Evolutionary conservation across 257 asterid species (phyloP), one percentile per base, ranked within the genome.

Genomic region (Schizonepeta tenuifolia): DNA sequence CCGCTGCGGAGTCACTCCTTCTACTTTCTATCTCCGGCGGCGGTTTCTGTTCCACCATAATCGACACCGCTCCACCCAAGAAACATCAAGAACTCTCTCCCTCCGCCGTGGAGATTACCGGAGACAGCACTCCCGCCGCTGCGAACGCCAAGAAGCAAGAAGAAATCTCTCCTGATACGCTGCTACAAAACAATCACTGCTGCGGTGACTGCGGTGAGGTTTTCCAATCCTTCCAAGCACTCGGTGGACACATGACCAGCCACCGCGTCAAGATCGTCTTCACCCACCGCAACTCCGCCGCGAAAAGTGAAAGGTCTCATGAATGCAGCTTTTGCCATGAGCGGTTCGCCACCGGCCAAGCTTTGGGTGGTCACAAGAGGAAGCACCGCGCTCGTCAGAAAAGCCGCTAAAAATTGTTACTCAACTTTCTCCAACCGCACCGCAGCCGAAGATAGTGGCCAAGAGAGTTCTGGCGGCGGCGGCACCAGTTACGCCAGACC

Each of bases 331-430:
- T 0, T 12, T 61, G 67, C 67, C 49, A 61, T 1, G 31, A 35
- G 49, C 18, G 5, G 4, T 61, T 61, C 67, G 6, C 26, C n/a
- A 15, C 28, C 50, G 67, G 67, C 5, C 67, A 61, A 50, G 67
- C 67, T 3, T 17, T 61, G 67, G 67, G 67, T 4, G 67, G 67
- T 0, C 67, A 61, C 31, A 61, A n/a, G 31, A 6, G 67, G 67
- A 61, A 61, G 49, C 67, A 61, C 47, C 36, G 1, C 15, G 26
- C 49, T 35, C 31, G 9, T 15, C 14, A 18, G 49, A 9, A 61
- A 36, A 36, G 2, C 15, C 6, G 6, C 28, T 7, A 51, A 51
- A 0, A 7, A 2, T 3, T 7, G 13, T 2, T 5, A 7, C 2
- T 15, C 18, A 5, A 14, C 9, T 14, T 15, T 24, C 59, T 5